A percentile compares a stretch with the other conserved stretches of the same genome.
phyloP scores from a whole-genome alignment of 495 filamentous ascomycete species.

The Tuber magnatum region DNA sequence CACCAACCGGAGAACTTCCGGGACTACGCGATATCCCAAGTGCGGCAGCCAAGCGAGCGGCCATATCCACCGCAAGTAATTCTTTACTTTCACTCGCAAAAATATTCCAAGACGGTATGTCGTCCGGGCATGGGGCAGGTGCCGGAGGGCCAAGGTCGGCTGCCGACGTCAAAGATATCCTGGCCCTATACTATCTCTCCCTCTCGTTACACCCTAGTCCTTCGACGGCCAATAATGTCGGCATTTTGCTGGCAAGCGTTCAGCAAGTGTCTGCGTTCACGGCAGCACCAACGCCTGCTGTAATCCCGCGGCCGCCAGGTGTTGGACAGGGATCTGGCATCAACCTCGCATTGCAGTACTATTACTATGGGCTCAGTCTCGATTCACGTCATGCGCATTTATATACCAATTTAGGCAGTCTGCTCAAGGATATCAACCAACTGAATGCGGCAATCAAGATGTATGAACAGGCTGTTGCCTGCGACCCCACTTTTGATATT shows the following conservation, averaged over 20 bases:
- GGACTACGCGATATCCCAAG: constrained; percentile 70
- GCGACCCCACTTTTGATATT: constrained; percentile 90
- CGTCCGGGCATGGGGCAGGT: constrained; percentile 58
- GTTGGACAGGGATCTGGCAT: constrained; percentile 80
- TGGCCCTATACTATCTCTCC: constrained; percentile 93
- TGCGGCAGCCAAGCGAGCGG: constrained; percentile 67
- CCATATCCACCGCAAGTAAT: constrained; percentile 90
- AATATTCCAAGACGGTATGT: constrained; percentile 98
- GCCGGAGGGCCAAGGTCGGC: constrained; percentile 53
- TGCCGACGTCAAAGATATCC: constrained; percentile 80
- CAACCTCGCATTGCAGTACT: constrained; percentile 82
- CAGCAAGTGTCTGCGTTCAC: constrained; percentile 60
- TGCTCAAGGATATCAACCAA: constrained; percentile 95
- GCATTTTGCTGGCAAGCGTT: constrained; percentile 88
- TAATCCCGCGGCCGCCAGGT: constrained; percentile 47
- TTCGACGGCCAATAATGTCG: constrained; percentile 97
- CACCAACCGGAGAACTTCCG: constrained; percentile 65
- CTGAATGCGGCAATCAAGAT: constrained; percentile 85
- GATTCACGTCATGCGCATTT: constrained; percentile 92
- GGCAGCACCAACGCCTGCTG: constrained; percentile 25
- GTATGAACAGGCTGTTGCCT: constrained; percentile 92
- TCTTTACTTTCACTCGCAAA: constrained; percentile 91
- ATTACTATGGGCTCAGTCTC: constrained; percentile 82
- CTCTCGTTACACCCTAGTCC: constrained; percentile 91
- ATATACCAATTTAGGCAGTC: constrained; percentile 90